Conservation (phyloP, 1,139 yeast species). For the Suhomyces choctaworum region DNA sequence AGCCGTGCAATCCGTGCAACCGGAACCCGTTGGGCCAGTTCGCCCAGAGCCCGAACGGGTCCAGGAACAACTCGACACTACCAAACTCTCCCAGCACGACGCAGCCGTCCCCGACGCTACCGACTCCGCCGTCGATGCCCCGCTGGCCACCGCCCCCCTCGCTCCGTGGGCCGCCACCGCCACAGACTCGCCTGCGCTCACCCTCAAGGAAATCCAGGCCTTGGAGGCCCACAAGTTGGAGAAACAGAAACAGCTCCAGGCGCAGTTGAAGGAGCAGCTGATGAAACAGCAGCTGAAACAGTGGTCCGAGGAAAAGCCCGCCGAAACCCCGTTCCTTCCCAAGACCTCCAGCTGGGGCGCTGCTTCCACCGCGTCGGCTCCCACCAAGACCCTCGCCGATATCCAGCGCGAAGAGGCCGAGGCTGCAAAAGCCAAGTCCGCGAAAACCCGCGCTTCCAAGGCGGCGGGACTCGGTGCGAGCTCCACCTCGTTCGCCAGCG, state of each 20-base stretch:
- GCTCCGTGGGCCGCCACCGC: slow-evolving; percentile 60
- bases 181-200: slow-evolving; percentile 42
- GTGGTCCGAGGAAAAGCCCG: slow-evolving; percentile 25
- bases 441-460: slow-evolving; percentile 19
- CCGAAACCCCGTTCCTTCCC: slow-evolving; percentile 41
- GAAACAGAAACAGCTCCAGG: slow-evolving; percentile 38
- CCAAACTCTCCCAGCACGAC: too few relatives aligned
- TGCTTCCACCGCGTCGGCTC: slow-evolving; percentile 23
- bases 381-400: slow-evolving; percentile 44
- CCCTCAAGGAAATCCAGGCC: slow-evolving; percentile 70
- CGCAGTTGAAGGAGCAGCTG: slow-evolving; percentile 33
- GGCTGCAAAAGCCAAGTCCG: slow-evolving; percentile 32
- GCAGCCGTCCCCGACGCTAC: not conserved
- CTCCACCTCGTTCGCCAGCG: slow-evolving; percentile 21
- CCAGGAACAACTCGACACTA: too few relatives aligned
- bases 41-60: too few relatives aligned
- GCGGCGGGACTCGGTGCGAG: slow-evolving; percentile 15
- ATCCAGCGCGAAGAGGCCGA: slow-evolving; percentile 49
- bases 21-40: too few relatives aligned
- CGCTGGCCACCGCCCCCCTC: slow-evolving; percentile 52
- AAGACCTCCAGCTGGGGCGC: slow-evolving; percentile 59
- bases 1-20: too few relatives aligned
- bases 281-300: slow-evolving; percentile 20
- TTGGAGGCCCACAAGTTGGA: slow-evolving; percentile 58
- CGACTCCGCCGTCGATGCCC: slow-evolving; percentile 37